Evolutionary conservation across 2,329 filamentous ascomycete species (phyloP), one percentile per base, ranked within the genome.

Genomic region (Xylaria digitata): DNA sequence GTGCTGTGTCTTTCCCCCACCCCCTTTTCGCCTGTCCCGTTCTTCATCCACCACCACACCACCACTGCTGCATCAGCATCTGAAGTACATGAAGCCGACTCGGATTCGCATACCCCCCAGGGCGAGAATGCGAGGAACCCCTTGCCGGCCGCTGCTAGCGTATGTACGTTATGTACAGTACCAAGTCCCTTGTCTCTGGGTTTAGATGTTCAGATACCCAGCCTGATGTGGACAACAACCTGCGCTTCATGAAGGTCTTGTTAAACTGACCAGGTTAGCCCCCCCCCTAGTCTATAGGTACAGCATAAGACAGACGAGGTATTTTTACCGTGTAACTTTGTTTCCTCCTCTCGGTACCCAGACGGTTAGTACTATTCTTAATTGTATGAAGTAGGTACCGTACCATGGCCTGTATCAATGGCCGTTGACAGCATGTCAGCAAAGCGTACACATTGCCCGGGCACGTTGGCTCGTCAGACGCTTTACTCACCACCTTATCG

Each of bases 71-170:
- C 49, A 52, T 34, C 49, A 52, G 7, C 15, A 30, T 49, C 49
- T 21, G 30, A 4, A 52, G 49, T 50, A 61, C 58, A 49, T n/a
- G 19, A 53, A 58, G 15, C 26, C 26, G 15, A 17, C 5, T 11
- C 19, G 34, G 34, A 43, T 52, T 30, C 46, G 37, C 34, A 8
- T 50, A 46, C 59, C 40, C 55, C 63, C 63, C 17, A 42, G 66
- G 66, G 63, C 46, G 56, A 30, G 40, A 32, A 30, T 64, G n/a
- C 26, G 34, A 37, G 52, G 52, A 15, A 37, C 30, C 43, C 54
- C 62, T 55, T 68, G 63, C 56, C 61, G 58, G 65, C 55, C 59
- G 62, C 62, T 63, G 45, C 13, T 26, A 26, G n/a, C n/a, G n/a
- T 37, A 37, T 8, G 34, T 37, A 37, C 8, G n/a, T n/a, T 37